Conservation (phyloP, 495 filamentous ascomycete species). For the Xylaria flabelliformis region DNA sequence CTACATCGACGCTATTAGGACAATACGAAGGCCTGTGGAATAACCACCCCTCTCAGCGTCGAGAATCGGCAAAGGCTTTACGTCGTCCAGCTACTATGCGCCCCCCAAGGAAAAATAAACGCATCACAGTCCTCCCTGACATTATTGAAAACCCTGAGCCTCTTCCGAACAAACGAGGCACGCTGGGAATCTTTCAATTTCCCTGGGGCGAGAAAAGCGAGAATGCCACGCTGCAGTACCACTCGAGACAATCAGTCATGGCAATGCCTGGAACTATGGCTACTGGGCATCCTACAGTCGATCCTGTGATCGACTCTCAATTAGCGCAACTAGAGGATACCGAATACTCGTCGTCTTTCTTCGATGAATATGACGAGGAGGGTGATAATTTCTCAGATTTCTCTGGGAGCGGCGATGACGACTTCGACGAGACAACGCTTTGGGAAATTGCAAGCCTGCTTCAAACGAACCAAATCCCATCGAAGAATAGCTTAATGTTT, state of each 20-base stretch:
- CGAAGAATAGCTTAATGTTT: slow-evolving; percentile 52
- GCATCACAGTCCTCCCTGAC: slow-evolving; percentile 60
- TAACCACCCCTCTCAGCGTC: slow-evolving; percentile 24
- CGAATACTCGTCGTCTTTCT: slow-evolving; percentile 53
- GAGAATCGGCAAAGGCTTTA: not conserved
- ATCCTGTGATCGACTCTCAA: slow-evolving; percentile 40
- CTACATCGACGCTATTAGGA: slow-evolving; percentile 15
- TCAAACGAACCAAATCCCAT: slow-evolving; percentile 52
- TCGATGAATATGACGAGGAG: slow-evolving; percentile 55
- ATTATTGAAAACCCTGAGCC: slow-evolving; percentile 63
- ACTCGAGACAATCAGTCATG: slow-evolving; percentile 40
- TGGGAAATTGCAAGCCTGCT: slow-evolving; percentile 65
- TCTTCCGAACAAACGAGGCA: slow-evolving; percentile 57
- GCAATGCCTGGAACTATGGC: slow-evolving; percentile 60
- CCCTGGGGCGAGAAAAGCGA: slow-evolving; percentile 64
- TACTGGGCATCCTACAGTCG: slow-evolving; percentile 41
- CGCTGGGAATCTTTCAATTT: slow-evolving; percentile 63
- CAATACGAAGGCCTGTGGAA: slow-evolving; percentile 33
- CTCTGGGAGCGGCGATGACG: slow-evolving; percentile 43
- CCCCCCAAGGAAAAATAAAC: slow-evolving; percentile 57
- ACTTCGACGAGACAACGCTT: slow-evolving; percentile 62
- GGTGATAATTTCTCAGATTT: slow-evolving; percentile 45
- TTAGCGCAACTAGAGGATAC: slow-evolving; percentile 45
- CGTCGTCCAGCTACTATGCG: slow-evolving; percentile 50
- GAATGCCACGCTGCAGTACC: slow-evolving; percentile 49